Conservation (phyloP, 148 eudicot genomes). For the Cornus kousa region DNA sequence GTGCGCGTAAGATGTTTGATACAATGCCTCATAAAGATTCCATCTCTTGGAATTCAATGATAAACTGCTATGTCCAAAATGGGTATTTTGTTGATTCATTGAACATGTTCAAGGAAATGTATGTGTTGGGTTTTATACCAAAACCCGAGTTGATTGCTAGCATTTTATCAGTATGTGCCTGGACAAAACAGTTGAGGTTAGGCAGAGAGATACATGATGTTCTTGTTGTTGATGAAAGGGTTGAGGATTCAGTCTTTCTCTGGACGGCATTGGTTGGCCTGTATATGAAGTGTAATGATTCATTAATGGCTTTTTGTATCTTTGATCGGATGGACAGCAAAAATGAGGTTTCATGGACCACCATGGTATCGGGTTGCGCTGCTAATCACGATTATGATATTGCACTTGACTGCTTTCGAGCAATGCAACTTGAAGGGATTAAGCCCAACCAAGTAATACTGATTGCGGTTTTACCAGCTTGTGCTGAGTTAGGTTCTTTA, state of each 20-base stretch:
- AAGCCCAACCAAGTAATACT: conserved; percentile 47
- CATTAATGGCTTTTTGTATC: conserved; percentile 30
- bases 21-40: conserved; percentile 41
- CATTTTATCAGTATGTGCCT: conserved; percentile 26
- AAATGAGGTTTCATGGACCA: conserved; percentile 64
- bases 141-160: conserved; percentile 51
- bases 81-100: conserved; percentile 31
- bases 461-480: conserved; percentile 42
- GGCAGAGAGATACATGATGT: conserved; percentile 49
- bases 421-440: conserved; percentile 36
- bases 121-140: conserved; percentile 28
- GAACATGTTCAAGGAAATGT: conserved; percentile 39
- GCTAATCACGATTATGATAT: conserved; percentile 24
- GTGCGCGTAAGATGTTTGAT: conserved; percentile 43
- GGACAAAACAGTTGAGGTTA: conserved; percentile 15
- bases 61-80: conserved; percentile 41
- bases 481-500: conserved; percentile 27
- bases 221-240: conserved; percentile 33
- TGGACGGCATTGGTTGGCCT: conserved; percentile 44
- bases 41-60: conserved; percentile 49
- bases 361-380: conserved; percentile 42
- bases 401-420: conserved; percentile 37
- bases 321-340: conserved; percentile 36
- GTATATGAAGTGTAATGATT: conserved; percentile 32
- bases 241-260: conserved; percentile 29